A percentile compares a stretch with the other conserved stretches of the same genome.
Evolutionary conservation across 257 asterid species (phyloP).

Genomic region (Petrea volubilis): DNA sequence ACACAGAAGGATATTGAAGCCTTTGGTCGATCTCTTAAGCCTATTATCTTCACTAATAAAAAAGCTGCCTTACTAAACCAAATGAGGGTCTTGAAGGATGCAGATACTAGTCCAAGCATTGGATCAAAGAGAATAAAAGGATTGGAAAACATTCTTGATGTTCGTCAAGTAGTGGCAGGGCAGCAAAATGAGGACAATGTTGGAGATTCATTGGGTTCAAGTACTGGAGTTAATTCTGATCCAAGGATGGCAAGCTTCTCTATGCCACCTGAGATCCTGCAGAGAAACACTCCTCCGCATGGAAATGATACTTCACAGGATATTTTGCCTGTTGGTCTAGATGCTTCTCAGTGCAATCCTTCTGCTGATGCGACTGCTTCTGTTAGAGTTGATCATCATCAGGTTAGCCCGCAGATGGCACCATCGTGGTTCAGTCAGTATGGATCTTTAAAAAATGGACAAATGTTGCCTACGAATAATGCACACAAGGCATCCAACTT

Average conservation of each 20-base stretch:
- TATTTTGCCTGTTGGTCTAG: constrained; percentile 22
- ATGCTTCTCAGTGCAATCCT: constrained; percentile 35
- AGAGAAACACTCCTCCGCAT: constrained; percentile 43
- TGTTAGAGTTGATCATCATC: constrained; percentile 31
- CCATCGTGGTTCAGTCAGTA: constrained; percentile 80
- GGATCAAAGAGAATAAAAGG: constrained; percentile 72
- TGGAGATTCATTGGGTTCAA: constrained; percentile 44
- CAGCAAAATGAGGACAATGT: constrained; percentile 44
- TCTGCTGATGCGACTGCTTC: constrained; percentile 16
- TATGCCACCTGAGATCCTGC: constrained; percentile 36
- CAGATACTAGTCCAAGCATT: constrained; percentile 56
- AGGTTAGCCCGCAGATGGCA: constrained; percentile 70
- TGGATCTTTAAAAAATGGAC: constrained; percentile 64
- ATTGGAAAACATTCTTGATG: constrained; percentile 42
- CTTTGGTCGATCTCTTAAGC: constrained; percentile 79
- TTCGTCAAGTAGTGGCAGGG: constrained; percentile 32
- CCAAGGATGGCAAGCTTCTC: constrained; percentile 40
- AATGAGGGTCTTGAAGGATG: constrained; percentile 46
- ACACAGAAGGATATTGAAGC: constrained; percentile 71
- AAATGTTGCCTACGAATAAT: constrained; percentile 42
- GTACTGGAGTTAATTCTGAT: constrained; percentile 42
- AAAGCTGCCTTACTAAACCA: constrained; percentile 58
- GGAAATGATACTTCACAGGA: constrained; percentile 53
- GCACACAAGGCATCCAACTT: constrained; percentile 34
- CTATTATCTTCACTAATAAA: constrained; percentile 54